Conservation (phyloP, 1,284 basidiomycete species). For the Heterobasidion occidentale region DNA sequence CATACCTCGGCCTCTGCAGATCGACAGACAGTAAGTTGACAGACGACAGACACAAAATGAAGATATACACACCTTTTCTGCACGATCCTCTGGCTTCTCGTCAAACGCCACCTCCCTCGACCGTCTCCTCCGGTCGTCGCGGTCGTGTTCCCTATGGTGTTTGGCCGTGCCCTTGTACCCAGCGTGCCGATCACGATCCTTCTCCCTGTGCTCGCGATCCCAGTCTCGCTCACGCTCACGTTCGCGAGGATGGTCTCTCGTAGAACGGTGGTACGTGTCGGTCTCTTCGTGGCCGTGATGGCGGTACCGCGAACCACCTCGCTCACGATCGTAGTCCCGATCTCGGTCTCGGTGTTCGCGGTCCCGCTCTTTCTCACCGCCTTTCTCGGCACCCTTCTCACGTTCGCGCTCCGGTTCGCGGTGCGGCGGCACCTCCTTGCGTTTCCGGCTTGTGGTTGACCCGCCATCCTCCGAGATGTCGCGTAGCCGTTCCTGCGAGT, state of each 20-base stretch:
- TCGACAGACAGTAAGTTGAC: conserved; percentile 2
- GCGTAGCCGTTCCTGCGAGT: conserved; percentile 66
- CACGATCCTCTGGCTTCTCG: conserved; percentile 36
- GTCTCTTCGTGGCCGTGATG: conserved; percentile 9
- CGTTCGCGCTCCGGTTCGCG: conserved; percentile 25
- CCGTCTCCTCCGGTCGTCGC: conserved; percentile 31
- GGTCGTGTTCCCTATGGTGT: conserved; percentile 38
- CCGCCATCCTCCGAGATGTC: conserved; percentile 72
- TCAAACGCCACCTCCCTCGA: conserved; percentile 32
- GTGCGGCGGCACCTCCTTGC: conserved; percentile 62
- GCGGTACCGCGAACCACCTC: conserved; percentile 16
- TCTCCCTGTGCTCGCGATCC: conserved; percentile 35
- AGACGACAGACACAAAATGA: conserved; percentile 3
- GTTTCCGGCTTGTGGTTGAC: conserved; percentile 65
- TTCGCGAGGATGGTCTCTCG: conserved; percentile 33
- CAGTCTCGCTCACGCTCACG: conserved; percentile 35
- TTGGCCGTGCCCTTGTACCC: conserved; percentile 33
- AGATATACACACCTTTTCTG: conserved; percentile 51
- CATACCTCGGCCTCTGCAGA: conserved; percentile 46
- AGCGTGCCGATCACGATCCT: conserved; percentile 22
- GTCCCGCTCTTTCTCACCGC: conserved; percentile 21
- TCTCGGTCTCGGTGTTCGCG: conserved; percentile 8
- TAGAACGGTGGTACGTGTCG: conserved; percentile 28
- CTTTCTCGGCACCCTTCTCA: conserved; percentile 15
- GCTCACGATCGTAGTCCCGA: conserved; percentile 13